Conservation (phyloP, 2,329 filamentous ascomycete genomes). For the Stylonectria norvegica region DNA sequence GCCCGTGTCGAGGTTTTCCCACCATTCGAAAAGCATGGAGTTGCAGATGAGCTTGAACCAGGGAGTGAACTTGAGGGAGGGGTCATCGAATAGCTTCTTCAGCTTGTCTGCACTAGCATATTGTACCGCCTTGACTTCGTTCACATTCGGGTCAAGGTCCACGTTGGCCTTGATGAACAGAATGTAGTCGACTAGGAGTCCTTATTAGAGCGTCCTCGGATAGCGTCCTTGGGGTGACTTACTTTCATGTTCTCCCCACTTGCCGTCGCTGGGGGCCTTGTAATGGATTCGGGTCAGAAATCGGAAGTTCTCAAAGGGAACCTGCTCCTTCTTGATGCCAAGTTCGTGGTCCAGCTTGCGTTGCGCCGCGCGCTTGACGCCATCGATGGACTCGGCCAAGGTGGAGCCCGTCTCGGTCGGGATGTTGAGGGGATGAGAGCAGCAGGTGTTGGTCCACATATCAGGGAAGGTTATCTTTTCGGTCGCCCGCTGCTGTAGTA, state of each 20-base stretch:
- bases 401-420: constrained; percentile 85
- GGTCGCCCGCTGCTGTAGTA: constrained; percentile 89
- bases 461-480: constrained; percentile 99
- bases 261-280: constrained; percentile 92
- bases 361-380: constrained; percentile 88
- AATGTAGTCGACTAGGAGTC: constrained; percentile 82
- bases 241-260: constrained; percentile 99
- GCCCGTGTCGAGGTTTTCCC: constrained; percentile 76
- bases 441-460: constrained; percentile 99
- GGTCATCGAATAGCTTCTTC: constrained; percentile 80
- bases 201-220: constrained; percentile 16
- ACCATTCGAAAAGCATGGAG: constrained; percentile 97
- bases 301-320: constrained; percentile 85
- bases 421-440: constrained; percentile 91
- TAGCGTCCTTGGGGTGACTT: constrained; percentile 37
- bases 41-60: constrained; percentile 99
- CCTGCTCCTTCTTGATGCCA: constrained; percentile 83
- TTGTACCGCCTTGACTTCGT: constrained; percentile 81
- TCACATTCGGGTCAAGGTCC: constrained; percentile 74
- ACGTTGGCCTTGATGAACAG: constrained; percentile 96
- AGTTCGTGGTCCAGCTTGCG: constrained; percentile 93
- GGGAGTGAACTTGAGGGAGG: constrained; percentile 81
- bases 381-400: constrained; percentile 73
- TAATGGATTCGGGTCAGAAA: constrained; percentile 98
- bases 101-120: constrained; percentile 83